Evolutionary conservation across 345 rosid species (phyloP), one percentile per base, ranked within the genome.

Genomic region (Eucalyptus rudis): DNA sequence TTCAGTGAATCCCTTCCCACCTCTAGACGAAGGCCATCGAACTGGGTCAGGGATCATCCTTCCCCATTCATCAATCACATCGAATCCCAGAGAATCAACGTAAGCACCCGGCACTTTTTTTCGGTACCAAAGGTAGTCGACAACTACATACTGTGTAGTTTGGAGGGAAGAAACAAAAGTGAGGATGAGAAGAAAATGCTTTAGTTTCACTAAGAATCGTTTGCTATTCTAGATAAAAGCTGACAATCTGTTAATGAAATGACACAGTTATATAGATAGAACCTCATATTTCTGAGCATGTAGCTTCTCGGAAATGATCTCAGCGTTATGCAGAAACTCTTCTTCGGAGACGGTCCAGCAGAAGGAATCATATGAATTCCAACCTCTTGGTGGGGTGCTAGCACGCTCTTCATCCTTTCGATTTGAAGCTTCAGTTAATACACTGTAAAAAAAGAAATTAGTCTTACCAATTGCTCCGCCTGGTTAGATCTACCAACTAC

Each of bases 1-100:
- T 91, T 95, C 93, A 3, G 94, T 91, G 91, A 98, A 98, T 62
- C 99, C 98, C 91, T 94, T 96, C 66, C 98, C 97, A 27, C 91
- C 94, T 90, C 25, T 92, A 87, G 98, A 96, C 20, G 99, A 98
- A n/a, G 99, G 98, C 99, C 99, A 98, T 87, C 99, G 90, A 36
- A 17, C 92, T 0, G 98, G 98, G 90, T 95, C 98, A 44, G 99
- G 99, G 49, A 95, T 91, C 94, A 94, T 71, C 89, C 99, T 94
- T 87, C 99, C 99, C 99, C 99, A 97, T 91, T 94, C 89, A 92
- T 98, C 99, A 91, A 96, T 96, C 85, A 96, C 99, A 93, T 98
- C 99, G 49, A 92, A 96, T 86, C 99, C 99, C 71, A 88, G 92
- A 90, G 98, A 94, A 89, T 96, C 97, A 27, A 88, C 90, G 68